Base-by-base conservation (phyloP, 495 filamentous ascomycete genomes). In the Podospora pseudopauciseta region DNA sequence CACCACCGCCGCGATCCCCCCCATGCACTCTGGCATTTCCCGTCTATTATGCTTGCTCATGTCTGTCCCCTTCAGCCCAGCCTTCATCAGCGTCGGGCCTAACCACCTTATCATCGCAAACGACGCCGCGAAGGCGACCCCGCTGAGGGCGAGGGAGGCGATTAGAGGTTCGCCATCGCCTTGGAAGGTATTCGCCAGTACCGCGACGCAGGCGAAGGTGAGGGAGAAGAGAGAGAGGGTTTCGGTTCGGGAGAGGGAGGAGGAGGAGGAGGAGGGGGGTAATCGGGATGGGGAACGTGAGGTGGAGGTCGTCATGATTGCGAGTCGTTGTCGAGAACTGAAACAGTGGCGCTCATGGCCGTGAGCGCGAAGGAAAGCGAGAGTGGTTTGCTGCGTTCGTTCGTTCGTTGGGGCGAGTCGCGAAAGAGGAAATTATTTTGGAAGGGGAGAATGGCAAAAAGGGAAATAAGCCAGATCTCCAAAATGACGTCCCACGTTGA, bases 1-100 rank as follows among this genome's bases (percentile, higher is more conserved):
- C 1, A 98, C 91, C 39, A 95, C 87, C 2, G 96, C 95, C 77
- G 92, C 96, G 58, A 98, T 87, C 20, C 90, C 92, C n/a, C 95
- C 95, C 96, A 99, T 98, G 32, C 92, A 93, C 79, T 99, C 95
- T 16, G 95, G 95, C 71, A 97, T 89, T 66, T 88, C 87, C 66
- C 79, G 86, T 65, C 84, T 87, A 64, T 84, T 75, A 64, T 86
- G 79, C 80, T 98, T 99, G 67, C 88, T 88, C 88, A 97, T 83
- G 77, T 99, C 95, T 73, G 85, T 91, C 65, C 95, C 95, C 76
- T 96, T 97, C 72, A 97, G 80, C 16, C 96, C 96, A 34, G 91
- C 91, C 66, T 86, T 88, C 71, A 97, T 90, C 73, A 98, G 98
- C 1, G 89, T 88, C 23, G 91, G 88, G 1, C 94, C 94, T n/a